These are phyloP conservation scores for Rhizopogon roseolus DNA, from an alignment of 768 basidiomycete genomes.

Conservation along the genomic window DNA sequence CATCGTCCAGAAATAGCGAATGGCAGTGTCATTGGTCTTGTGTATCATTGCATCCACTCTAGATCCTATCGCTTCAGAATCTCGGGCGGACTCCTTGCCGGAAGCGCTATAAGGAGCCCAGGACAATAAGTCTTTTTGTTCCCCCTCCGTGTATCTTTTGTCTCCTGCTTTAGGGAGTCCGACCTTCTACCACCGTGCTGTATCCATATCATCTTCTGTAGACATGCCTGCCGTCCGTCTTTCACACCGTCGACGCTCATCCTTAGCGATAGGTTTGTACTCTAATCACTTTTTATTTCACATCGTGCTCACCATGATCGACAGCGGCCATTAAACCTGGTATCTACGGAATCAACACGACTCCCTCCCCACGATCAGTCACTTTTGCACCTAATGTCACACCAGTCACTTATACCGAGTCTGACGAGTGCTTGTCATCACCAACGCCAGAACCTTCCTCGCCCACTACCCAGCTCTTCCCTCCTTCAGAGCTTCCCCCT, in stretches of 20 bases:
- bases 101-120: conserved; percentile 18
- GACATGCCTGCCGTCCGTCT: conserved; percentile 32
- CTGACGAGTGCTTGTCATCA: conserved; percentile 21
- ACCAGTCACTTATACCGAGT: conserved; percentile 43
- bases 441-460: conserved; percentile 26
- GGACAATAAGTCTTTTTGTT: conserved; percentile 23
- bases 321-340: conserved; percentile 43
- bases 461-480: conserved; percentile 42
- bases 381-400: conserved; percentile 64
- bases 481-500: conserved; percentile 41
- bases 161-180: conserved; percentile 14
- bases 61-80: not conserved
- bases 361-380: conserved; percentile 42
- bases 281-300: not conserved
- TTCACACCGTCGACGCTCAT: conserved; percentile 38
- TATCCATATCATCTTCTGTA: conserved; percentile 10
- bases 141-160: conserved; percentile 12
- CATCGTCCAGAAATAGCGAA: not conserved
- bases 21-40: conserved; percentile 10
- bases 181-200: conserved; percentile 6
- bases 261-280: conserved; percentile 29
- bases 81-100: not conserved
- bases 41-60: not conserved
- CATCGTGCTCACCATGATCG: not conserved
- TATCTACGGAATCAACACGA: conserved; percentile 40